Evolutionary conservation across 2,329 filamentous ascomycete genomes (phyloP), one percentile per base, ranked within the genome.

Genomic region (Aspergillaceae sp.): DNA sequence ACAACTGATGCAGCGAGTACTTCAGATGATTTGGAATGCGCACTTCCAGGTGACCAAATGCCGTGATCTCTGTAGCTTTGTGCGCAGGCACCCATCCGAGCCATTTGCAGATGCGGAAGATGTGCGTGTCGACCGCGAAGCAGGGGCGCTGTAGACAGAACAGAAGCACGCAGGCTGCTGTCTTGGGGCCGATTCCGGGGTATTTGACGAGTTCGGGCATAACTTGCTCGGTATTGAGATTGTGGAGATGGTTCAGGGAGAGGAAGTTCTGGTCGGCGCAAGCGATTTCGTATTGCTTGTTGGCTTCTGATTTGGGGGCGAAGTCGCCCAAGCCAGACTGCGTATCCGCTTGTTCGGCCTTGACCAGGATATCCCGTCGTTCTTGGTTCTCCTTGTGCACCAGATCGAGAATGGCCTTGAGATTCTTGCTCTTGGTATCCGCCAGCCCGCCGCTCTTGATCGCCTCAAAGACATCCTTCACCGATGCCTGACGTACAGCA

Each of bases 401-500:
- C 64, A 82, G 79, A 43, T 87, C 78, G 6, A 94, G 71, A 33
- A 87, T 87, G 10, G 68, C 66, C 61, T 90, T 88, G 58, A 94
- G 87, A 53, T 83, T 74, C 44, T 76, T 82, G 48, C 80, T 82
- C 65, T 90, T 92, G 10, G 74, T 73, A n/a, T 78, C 75, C 2
- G 80, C 83, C 2, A 90, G 70, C 0, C 88, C 88, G 7, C 86
- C 86, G 5, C 70, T 67, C 54, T 80, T 81, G 58, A 92, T 88
- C 0, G 84, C 78, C 43, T 83, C 69, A 40, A 77, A 78, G n/a
- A 92, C 71, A 4, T 84, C 78, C 35, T 76, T 70, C 4, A 78
- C 61, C 1, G 78, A 64, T 1, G 82, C 78, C 28, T 69, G 63
- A 26, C 80, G 77, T 1, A 90, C 82, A 7, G 78, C 79, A 54